Conservation (phyloP, 768 basidiomycete species). For the Podaxis sp. region DNA sequence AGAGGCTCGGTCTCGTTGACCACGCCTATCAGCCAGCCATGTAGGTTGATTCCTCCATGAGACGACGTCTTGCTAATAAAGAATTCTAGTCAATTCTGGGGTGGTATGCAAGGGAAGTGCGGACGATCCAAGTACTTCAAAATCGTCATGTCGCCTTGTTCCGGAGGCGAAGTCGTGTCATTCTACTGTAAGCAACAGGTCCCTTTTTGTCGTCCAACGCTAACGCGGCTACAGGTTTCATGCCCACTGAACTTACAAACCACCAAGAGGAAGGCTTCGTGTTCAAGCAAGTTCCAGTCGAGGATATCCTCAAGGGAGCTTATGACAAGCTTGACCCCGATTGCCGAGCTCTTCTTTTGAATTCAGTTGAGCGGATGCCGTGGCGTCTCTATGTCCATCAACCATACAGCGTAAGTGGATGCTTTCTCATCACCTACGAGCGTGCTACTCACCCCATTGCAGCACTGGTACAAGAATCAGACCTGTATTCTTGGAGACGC, state of each 20-base stretch:
- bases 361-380: constrained; percentile 33
- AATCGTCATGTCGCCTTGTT: constrained; percentile 33
- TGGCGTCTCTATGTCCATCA: constrained; percentile 35
- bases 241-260: constrained; percentile 33
- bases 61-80: not conserved
- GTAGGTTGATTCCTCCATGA: constrained; percentile 16
- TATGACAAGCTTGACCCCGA: constrained; percentile 32
- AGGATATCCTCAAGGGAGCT: constrained; percentile 27
- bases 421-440: not conserved
- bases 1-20: constrained; percentile 28
- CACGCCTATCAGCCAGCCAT: constrained; percentile 31
- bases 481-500: constrained; percentile 30
- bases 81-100: constrained; percentile 31
- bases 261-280: constrained; percentile 32
- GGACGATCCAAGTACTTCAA: constrained; percentile 34
- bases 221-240: constrained; percentile 24
- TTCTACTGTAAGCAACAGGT: constrained; percentile 26
- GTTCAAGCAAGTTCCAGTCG: constrained; percentile 30
- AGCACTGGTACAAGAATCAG: constrained; percentile 28
- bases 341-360: constrained; percentile 27
- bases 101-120: constrained; percentile 27
- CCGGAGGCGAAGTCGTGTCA: constrained; percentile 29
- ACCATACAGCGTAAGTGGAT: constrained; percentile 25
- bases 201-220: not conserved
- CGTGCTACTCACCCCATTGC: not conserved